phyloP scores from a whole-genome alignment of 108 stramenopile species.

The Licmophora abbreviata region DNA sequence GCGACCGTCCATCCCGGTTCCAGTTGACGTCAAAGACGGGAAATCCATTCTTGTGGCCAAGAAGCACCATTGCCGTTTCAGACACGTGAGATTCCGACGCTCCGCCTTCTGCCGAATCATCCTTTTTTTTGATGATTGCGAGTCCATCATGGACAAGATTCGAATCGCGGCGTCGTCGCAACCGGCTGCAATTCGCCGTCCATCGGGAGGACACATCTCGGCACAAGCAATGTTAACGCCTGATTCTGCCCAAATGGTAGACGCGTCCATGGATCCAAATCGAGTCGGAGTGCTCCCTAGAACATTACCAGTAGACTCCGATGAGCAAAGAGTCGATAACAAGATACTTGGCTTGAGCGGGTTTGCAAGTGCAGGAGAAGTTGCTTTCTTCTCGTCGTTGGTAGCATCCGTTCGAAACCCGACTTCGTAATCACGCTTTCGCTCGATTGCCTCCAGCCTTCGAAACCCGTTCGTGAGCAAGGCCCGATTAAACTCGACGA shows the following conservation, averaged over 20 bases:
- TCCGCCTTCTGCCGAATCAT: constrained; percentile 11
- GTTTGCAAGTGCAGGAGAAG: constrained; percentile 26
- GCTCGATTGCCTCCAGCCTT: constrained; percentile 78
- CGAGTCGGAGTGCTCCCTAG: background rate
- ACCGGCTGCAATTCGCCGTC: constrained; percentile 68
- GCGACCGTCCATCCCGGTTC: constrained; percentile 71
- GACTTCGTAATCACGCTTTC: constrained; percentile 66
- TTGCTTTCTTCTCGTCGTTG: constrained; percentile 2
- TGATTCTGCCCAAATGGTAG: constrained; percentile 60
- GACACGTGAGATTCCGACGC: constrained; percentile 5
- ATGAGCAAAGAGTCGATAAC: constrained; percentile 50
- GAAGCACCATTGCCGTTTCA: constrained; percentile 37
- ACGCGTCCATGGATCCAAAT: constrained; percentile 8
- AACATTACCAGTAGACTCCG: constrained; percentile 10
- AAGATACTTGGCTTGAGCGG: constrained; percentile 63
- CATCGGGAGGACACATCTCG: constrained; percentile 71
- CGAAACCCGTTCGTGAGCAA: constrained; percentile 81
- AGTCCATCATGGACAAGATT: constrained; percentile 28
- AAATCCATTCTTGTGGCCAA: constrained; percentile 88
- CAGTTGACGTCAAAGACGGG: constrained; percentile 86
- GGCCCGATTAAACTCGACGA: constrained; percentile 81
- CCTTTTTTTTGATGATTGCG: constrained; percentile 12
- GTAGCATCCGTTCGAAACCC: background rate
- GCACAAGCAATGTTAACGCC: constrained; percentile 75
- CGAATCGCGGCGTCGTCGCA: constrained; percentile 81